phyloP scores from a whole-genome alignment of 768 basidiomycete species.

The Leccinum imitatum region DNA sequence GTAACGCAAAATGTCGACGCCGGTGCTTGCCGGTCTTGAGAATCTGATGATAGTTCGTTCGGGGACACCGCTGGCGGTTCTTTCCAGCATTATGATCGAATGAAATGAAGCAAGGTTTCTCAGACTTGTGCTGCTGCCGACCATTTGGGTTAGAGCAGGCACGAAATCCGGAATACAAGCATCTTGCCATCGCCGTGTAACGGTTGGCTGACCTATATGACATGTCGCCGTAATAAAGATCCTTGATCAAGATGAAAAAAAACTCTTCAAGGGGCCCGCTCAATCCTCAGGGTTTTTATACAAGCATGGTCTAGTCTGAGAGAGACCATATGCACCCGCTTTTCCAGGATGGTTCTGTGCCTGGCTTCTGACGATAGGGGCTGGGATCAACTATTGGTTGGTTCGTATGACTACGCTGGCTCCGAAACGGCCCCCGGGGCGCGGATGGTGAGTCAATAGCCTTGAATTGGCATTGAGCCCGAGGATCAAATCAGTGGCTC shows the following conservation, averaged over 20 bases:
- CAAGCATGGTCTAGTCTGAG: background rate
- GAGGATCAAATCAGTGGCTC: background rate
- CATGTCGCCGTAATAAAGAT: no score
- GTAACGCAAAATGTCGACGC: background rate
- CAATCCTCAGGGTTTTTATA: background rate
- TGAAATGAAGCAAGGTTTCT: no score
- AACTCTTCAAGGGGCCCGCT: background rate
- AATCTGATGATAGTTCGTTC: no score
- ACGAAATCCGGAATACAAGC: background rate
- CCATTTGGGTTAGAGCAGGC: background rate
- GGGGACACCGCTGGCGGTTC: no score
- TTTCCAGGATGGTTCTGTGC: background rate
- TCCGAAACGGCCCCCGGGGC: background rate
- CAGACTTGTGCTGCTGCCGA: background rate
- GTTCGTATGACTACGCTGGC: background rate
- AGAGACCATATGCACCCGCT: background rate
- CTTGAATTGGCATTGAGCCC: background rate
- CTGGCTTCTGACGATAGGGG: background rate
- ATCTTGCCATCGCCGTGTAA: background rate
- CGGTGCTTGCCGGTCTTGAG: background rate
- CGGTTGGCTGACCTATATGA: background rate
- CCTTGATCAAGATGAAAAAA: background rate
- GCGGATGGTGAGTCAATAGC: background rate
- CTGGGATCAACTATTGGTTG: background rate
- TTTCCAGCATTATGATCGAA: no score